Evolutionary conservation across 192 early-diverging fungal genomes (phyloP).

Genomic region (Thamnidium elegans): DNA sequence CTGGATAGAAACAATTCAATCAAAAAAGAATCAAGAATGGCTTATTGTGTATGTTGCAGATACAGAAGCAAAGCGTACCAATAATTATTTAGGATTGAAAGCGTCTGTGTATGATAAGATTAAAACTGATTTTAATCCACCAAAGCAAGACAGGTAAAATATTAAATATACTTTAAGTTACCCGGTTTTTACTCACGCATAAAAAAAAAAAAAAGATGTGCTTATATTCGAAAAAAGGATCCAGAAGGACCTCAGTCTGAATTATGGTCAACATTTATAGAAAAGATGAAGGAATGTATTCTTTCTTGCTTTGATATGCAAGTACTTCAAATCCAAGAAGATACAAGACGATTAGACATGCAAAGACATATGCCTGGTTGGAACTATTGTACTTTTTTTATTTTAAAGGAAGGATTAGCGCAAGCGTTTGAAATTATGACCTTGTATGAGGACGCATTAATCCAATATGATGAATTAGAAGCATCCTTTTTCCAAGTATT

Average conservation of each 20-base stretch:
- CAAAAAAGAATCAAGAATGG: constrained; percentile 89
- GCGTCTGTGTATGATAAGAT: constrained; percentile 80
- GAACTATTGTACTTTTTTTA: constrained; percentile 98
- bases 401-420: constrained; percentile 90
- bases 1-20: constrained; percentile 71
- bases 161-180: too few species aligned
- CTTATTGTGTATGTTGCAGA: constrained; percentile 75
- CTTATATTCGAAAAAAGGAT: constrained; percentile 42
- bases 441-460: constrained; percentile 82
- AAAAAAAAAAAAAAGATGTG: constrained; percentile 35
- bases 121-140: constrained; percentile 77
- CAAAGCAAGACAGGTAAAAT: constrained; percentile 65
- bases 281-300: constrained; percentile 73
- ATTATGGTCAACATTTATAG: constrained; percentile 68
- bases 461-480: constrained; percentile 97
- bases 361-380: constrained; percentile 95
- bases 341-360: constrained; percentile 83
- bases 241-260: constrained; percentile 45
- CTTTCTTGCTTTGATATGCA: constrained; percentile 70
- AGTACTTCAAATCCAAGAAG: constrained; percentile 82
- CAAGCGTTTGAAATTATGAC: constrained; percentile 85
- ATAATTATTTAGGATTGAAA: constrained; percentile 60
- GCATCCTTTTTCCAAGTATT: constrained; percentile 92
- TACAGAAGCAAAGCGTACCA: constrained; percentile 48
- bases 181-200: too few species aligned